Evolutionary conservation across 2,329 filamentous ascomycete species (phyloP), one percentile per base, ranked within the genome.

Genomic region (Phoma herbarum): DNA sequence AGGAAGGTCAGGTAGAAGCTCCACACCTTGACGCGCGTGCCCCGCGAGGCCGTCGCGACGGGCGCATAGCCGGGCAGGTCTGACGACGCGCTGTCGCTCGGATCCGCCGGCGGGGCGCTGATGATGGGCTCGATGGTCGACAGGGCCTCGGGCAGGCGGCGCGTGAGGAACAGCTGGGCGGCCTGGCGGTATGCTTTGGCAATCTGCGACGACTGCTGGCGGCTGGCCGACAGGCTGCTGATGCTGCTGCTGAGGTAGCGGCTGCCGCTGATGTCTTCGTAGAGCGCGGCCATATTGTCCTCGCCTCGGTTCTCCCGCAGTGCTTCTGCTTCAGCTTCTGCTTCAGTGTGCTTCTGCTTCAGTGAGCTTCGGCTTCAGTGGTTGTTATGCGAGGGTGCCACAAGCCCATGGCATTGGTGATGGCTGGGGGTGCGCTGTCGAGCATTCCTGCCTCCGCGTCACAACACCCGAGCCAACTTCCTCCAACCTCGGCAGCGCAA

Each of bases 121-220:
- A 99, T 90, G 61, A 97, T 85, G 9, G 94, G 92, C 46, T 93
- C 84, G 51, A 99, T 86, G 4, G 90, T 93, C 22, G 92, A 91
- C 28, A 97, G 84, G 0, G 94, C 91, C 79, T 99, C 95, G 67
- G 92, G 91, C 52, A 98, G 83, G 46, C 94, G 91, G 77, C 95
- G 93, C 77, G 95, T 99, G 60, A 99, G 85, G 80, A 96, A 99
- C 23, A 98, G 86, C 64, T 95, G 93, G 7, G 93, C 96, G 29
- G 95, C 91, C 80, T 97, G 93, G 66, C 94, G 92, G 80, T 98
- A 98, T 28, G 90, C 90, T 79, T 95, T 95, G 67, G 94, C 95
- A 71, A 97, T 90, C 71, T 91, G 87, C 47, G 87, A 89, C 43
- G 88, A 83, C 35, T 84, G 84, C 52, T 88, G 86, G 52, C 88